phyloP scores from a whole-genome alignment of 1,139 yeast genomes.

The Kluyveromyces sp. region DNA sequence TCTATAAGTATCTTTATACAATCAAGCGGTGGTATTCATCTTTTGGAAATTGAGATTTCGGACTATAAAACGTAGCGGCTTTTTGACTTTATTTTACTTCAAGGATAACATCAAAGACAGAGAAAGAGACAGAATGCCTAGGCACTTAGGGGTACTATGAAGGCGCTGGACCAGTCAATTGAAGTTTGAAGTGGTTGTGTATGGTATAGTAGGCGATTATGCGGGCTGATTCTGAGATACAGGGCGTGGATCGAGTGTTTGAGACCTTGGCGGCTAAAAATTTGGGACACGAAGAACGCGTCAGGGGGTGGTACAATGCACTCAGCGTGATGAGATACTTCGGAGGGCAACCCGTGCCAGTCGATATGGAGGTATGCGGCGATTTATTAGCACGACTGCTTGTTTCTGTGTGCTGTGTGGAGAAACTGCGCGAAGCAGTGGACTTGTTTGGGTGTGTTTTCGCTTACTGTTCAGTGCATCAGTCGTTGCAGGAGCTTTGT shows the following conservation, averaged over 20 bases:
- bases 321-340: conserved; percentile 3
- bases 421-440: conserved; percentile 2
- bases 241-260: neutral
- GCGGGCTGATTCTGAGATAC: neutral
- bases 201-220: neutral
- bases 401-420: conserved; percentile 3
- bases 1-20: too few relatives aligned
- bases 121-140: neutral
- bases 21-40: too few relatives aligned
- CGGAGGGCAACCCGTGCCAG: neutral
- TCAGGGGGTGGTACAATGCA: conserved; percentile 4
- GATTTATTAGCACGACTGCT: conserved; percentile 3
- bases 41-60: neutral
- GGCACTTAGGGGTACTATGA: too few relatives aligned
- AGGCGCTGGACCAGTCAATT: too few relatives aligned
- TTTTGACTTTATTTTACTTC: neutral
- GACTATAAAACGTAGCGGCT: neutral
- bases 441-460: conserved; percentile 17
- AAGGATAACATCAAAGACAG: neutral
- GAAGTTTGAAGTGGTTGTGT: neutral
- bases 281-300: conserved; percentile 1
- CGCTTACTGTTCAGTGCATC: conserved; percentile 21
- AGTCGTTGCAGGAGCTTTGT: conserved; percentile 15
- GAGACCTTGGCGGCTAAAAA: conserved; percentile 7
- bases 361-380: neutral